phyloP scores from a whole-genome alignment of 257 asterid species.

The Perilla frutescens region DNA sequence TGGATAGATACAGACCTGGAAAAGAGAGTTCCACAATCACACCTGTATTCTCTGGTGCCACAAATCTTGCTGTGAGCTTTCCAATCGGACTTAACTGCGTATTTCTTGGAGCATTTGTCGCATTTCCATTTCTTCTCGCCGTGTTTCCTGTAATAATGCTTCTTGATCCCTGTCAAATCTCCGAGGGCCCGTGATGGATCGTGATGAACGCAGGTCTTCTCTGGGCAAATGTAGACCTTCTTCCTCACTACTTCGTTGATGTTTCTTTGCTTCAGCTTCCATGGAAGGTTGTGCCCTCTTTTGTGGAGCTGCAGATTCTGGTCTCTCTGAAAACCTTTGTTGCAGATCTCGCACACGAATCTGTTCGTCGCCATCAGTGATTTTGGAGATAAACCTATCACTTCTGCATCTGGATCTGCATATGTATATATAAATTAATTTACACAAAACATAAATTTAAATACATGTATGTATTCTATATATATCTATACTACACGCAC shows the following conservation, averaged over 20 bases:
- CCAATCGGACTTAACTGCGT: slow-evolving; percentile 81
- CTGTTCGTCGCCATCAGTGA: slow-evolving; percentile 72
- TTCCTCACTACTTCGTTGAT: slow-evolving; percentile 56
- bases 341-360: slow-evolving; percentile 86
- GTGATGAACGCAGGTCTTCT: slow-evolving; percentile 65
- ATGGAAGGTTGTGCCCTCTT: slow-evolving; percentile 88
- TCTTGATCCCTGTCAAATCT: slow-evolving; percentile 85
- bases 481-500: too few species aligned
- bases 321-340: slow-evolving; percentile 84
- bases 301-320: slow-evolving; percentile 87
- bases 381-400: slow-evolving; percentile 75
- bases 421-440: not conserved
- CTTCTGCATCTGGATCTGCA: slow-evolving; percentile 90
- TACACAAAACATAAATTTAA: too few species aligned
- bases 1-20: slow-evolving; percentile 51
- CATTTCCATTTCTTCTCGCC: slow-evolving; percentile 83
- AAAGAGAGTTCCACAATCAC: slow-evolving; percentile 85
- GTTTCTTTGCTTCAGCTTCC: slow-evolving; percentile 79
- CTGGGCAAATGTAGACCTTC: slow-evolving; percentile 85
- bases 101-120: slow-evolving; percentile 72
- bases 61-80: slow-evolving; percentile 91
- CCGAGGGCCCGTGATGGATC: slow-evolving; percentile 80
- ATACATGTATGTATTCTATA: too few species aligned
- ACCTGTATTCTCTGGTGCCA: slow-evolving; percentile 76
- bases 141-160: slow-evolving; percentile 81